phyloP scores from a whole-genome alignment of 768 basidiomycete genomes.

The Pleurotus cornucopiae region DNA sequence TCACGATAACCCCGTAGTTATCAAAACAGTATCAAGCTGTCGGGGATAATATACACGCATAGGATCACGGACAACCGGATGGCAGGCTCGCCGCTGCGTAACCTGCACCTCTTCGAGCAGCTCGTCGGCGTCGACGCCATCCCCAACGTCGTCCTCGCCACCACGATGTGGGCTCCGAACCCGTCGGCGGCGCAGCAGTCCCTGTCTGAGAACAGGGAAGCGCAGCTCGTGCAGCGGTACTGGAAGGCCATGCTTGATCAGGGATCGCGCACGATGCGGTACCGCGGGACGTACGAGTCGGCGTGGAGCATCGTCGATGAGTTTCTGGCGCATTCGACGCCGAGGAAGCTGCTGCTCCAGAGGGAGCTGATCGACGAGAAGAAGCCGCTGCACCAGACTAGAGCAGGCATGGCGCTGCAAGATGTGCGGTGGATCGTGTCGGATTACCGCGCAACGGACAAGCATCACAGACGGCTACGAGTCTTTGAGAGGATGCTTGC shows the following conservation, averaged over 20 bases:
- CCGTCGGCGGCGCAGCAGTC: conserved; percentile 22
- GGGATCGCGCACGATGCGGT: conserved; percentile 33
- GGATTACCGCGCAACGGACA: not conserved
- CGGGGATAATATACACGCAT: conserved; percentile 35
- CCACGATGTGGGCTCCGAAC: not conserved
- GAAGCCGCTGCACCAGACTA: conserved; percentile 11
- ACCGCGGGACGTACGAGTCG: conserved; percentile 27
- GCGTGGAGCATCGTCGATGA: conserved; percentile 32
- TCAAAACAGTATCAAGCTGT: conserved; percentile 18
- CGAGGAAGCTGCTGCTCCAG: conserved; percentile 18
- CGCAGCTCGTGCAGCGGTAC: conserved; percentile 28
- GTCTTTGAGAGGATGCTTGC: too few relatives aligned
- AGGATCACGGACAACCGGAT: conserved; percentile 28
- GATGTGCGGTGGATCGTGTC: conserved; percentile 1
- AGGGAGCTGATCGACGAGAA: conserved; percentile 20
- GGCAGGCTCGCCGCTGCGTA: conserved; percentile 30
- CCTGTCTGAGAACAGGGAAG: conserved; percentile 25
- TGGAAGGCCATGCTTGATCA: conserved; percentile 41
- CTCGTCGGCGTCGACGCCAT: conserved; percentile 25
- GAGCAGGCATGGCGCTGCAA: conserved; percentile 6
- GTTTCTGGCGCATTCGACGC: conserved; percentile 14
- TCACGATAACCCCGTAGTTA: conserved; percentile 5
- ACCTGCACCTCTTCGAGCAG: conserved; percentile 38
- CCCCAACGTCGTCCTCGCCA: not conserved
- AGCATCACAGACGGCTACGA: too few relatives aligned